phyloP scores from a whole-genome alignment of 2,329 filamentous ascomycete genomes.

The Colletotrichum eleusines region DNA sequence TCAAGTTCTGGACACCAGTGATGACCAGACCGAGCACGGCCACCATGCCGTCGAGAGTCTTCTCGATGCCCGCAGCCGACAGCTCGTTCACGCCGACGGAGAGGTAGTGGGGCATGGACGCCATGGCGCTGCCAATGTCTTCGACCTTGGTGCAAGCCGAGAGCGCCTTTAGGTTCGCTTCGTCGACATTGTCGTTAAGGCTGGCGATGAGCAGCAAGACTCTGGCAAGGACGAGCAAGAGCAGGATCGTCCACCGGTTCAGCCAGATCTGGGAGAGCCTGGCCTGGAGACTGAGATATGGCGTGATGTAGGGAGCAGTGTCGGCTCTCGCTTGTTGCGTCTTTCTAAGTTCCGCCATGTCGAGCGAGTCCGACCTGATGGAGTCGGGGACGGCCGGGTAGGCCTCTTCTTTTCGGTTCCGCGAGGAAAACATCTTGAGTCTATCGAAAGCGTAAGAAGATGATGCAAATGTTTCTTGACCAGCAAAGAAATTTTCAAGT shows the following conservation, averaged over 20 bases:
- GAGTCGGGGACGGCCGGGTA: constrained; percentile 55
- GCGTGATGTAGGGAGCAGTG: constrained; percentile 80
- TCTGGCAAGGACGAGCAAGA: constrained; percentile 86
- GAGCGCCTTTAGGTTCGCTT: constrained; percentile 84
- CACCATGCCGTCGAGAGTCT: constrained; percentile 83
- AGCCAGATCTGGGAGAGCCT: constrained; percentile 97
- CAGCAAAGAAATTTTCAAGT: constrained; percentile 27
- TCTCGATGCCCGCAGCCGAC: constrained; percentile 82
- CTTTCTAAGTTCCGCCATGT: constrained; percentile 50
- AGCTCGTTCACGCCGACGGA: constrained; percentile 89
- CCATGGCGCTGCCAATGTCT: constrained; percentile 93
- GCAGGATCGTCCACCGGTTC: constrained; percentile 94
- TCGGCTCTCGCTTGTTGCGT: constrained; percentile 55
- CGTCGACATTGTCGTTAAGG: constrained; percentile 79
- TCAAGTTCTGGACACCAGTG: constrained; percentile 85
- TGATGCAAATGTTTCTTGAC: constrained; percentile 24
- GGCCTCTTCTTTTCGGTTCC: constrained; percentile 49
- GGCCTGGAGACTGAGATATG: constrained; percentile 90
- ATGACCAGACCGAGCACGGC: constrained; percentile 82
- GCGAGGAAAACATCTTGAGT: constrained; percentile 54
- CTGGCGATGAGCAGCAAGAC: constrained; percentile 80
- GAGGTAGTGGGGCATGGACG: constrained; percentile 97
- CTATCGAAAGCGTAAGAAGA: constrained; percentile 45
- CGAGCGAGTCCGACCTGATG: constrained; percentile 53
- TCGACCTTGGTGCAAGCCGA: constrained; percentile 93